Evolutionary conservation across 352 stramenopile species (phyloP).

Genomic region (Phytophthora europaea): DNA sequence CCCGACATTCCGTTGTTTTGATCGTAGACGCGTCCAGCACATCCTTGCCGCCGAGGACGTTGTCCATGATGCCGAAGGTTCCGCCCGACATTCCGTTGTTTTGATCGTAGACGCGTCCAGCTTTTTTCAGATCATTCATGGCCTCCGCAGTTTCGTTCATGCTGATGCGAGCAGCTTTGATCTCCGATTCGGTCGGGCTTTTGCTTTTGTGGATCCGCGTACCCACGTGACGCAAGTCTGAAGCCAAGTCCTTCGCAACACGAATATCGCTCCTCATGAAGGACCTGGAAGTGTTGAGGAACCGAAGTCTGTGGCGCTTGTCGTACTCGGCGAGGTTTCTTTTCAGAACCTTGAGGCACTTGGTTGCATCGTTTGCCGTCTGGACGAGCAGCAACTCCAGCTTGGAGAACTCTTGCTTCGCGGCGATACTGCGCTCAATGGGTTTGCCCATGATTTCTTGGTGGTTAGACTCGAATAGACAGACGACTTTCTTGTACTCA

Average conservation of each 20-base stretch:
- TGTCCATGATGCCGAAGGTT: conserved; percentile 20
- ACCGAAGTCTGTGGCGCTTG: conserved; percentile 26
- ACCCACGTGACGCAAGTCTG: conserved; percentile 30
- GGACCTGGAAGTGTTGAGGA: conserved; percentile 34
- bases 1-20: conserved; percentile 29
- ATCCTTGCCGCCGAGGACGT: conserved; percentile 17
- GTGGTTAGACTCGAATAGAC: not conserved
- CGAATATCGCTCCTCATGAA: conserved; percentile 44
- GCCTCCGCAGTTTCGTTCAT: conserved; percentile 40
- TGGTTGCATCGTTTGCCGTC: conserved; percentile 22
- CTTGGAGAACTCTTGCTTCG: conserved; percentile 34
- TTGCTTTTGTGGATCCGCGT: conserved; percentile 36
- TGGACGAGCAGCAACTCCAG: conserved; percentile 26
- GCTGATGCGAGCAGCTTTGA: conserved; percentile 34
- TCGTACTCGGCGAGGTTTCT: conserved; percentile 39
- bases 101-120: conserved; percentile 38
- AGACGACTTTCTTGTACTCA: not conserved
- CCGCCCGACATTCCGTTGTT: conserved; percentile 25
- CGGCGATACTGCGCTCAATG: conserved; percentile 4
- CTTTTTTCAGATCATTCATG: conserved; percentile 43
- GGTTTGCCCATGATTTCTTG: conserved; percentile 24
- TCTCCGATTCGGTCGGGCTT: conserved; percentile 29
- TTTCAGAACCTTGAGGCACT: conserved; percentile 37
- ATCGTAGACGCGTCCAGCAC: conserved; percentile 35
- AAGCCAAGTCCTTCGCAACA: conserved; percentile 32